Evolutionary conservation across 1,139 yeast genomes (phyloP).

Genomic region (Yamadazyma epiphylla): DNA sequence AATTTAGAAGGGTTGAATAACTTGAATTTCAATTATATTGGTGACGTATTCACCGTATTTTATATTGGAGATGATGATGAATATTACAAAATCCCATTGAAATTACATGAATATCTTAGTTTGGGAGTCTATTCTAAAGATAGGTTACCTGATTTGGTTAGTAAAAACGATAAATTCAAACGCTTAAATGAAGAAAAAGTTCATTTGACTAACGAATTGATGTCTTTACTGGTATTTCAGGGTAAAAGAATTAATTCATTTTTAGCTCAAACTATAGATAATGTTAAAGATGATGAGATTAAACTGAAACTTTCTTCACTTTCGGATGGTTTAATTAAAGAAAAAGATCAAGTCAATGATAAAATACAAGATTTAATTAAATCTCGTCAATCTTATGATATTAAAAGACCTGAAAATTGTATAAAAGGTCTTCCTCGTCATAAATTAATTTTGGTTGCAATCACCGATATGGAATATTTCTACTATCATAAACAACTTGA

Average conservation of each 20-base stretch:
- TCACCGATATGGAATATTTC: conserved; percentile 28
- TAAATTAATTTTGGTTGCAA: conserved; percentile 23
- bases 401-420: conserved; percentile 13
- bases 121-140: conserved; percentile 10
- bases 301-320: conserved; percentile 13
- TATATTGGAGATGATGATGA: conserved; percentile 25
- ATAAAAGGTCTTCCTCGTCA: conserved; percentile 13
- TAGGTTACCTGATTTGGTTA: conserved; percentile 3
- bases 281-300: conserved; percentile 13
- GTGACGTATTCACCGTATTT: conserved; percentile 32
- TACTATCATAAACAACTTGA: conserved; percentile 13
- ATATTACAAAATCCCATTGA: conserved; percentile 6
- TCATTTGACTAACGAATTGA: conserved; percentile 22
- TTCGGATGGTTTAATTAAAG: conserved; percentile 14
- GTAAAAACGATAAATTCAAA: conserved; percentile 5
- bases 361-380: conserved; percentile 16
- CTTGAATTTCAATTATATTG: conserved; percentile 23
- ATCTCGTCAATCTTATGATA: conserved; percentile 6
- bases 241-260: conserved; percentile 12
- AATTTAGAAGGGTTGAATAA: conserved; percentile 27
- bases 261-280: conserved; percentile 8
- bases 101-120: conserved; percentile 9
- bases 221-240: conserved; percentile 15
- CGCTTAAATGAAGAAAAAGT: conserved; percentile 9
- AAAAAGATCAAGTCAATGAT: conserved; percentile 16